Evolutionary conservation across 768 basidiomycete genomes (phyloP).

Genomic region (Trametes cingulata): DNA sequence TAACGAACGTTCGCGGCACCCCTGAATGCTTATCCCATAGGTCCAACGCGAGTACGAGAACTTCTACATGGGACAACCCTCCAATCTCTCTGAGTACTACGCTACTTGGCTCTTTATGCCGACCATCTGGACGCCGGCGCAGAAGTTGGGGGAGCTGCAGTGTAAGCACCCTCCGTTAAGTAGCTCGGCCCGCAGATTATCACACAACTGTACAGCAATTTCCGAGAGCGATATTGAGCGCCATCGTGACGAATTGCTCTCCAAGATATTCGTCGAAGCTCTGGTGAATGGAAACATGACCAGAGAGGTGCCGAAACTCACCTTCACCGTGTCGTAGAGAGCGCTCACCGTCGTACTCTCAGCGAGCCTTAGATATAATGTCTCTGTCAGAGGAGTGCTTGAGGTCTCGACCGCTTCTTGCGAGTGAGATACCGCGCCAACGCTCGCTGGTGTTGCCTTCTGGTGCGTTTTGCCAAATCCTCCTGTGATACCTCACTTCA

Average conservation of each 20-base stretch:
- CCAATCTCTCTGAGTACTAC: constrained; percentile 37
- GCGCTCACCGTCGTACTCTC: neutral
- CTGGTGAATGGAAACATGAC: constrained; percentile 51
- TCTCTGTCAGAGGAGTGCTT: constrained; percentile 41
- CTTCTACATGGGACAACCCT: constrained; percentile 38
- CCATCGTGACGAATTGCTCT: constrained; percentile 42
- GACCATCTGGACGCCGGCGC: constrained; percentile 41
- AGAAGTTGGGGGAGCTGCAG: constrained; percentile 43
- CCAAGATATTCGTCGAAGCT: constrained; percentile 42
- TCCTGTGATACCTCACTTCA: neutral
- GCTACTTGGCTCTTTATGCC: constrained; percentile 41
- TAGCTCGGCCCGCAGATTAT: neutral
- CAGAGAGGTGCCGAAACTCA: constrained; percentile 30
- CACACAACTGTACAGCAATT: constrained; percentile 33
- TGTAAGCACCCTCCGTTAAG: constrained; percentile 31
- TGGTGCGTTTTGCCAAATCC: constrained; percentile 28
- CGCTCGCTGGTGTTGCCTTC: constrained; percentile 44
- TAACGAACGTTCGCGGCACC: neutral
- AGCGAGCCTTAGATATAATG: constrained; percentile 44
- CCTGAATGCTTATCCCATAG: constrained; percentile 19
- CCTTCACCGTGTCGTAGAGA: neutral
- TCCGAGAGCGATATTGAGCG: constrained; percentile 41
- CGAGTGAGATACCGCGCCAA: constrained; percentile 39
- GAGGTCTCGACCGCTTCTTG: constrained; percentile 35
- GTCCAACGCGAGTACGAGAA: constrained; percentile 43